Base-by-base conservation (phyloP, 129 eudicot genomes). In the Chrysanthemum makinoi region DNA sequence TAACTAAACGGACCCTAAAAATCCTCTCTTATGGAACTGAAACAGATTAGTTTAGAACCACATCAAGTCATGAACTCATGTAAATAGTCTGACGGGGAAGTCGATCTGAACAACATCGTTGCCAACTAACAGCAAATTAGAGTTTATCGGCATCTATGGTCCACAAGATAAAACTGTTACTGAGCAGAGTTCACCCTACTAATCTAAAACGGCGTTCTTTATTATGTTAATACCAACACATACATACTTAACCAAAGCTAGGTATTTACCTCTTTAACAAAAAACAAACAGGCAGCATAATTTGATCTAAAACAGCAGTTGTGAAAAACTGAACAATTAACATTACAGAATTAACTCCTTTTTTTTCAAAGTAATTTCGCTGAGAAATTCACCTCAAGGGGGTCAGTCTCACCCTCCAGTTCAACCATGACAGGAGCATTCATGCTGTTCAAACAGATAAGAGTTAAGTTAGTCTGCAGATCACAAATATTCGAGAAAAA, bases 341-440 rank as follows among this genome's bases (percentile, higher is more conserved):
- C 14, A 24, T 62, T 19, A 64, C 0, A 2, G 55, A 13, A 26
- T 54, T 35, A 35, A 35, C 0, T 8, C 43, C 8, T 35, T 35
- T 20, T 16, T 2, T 22, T 46, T 16, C 48, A 54, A 20, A 57
- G 20, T 56, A 57, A 39, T 7, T 3, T 56, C 8, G 61, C 68
- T 44, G 18, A 74, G 56, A 68, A 33, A 59, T 17, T 80, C 72
- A 94, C 99, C 99, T 94, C 99, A 58, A 94, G 94, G 49, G 99
- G 99, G 70, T 94, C 99, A 20, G 97, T 90, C 80, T 94, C 99
- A 66, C 99, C 99, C 77, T 81, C 94, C 88, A 94, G 84, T 74
- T 87, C 99, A 72, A 94, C 99, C 99, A 94, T 94, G 22, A 94
- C 97, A 53, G 99, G 99, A 48, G 99, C 97, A 86, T 94, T 94